Evolutionary conservation across 73 alveolate species (phyloP), one percentile per base, ranked within the genome.

Genomic region (Durusdinium trenchii): DNA sequence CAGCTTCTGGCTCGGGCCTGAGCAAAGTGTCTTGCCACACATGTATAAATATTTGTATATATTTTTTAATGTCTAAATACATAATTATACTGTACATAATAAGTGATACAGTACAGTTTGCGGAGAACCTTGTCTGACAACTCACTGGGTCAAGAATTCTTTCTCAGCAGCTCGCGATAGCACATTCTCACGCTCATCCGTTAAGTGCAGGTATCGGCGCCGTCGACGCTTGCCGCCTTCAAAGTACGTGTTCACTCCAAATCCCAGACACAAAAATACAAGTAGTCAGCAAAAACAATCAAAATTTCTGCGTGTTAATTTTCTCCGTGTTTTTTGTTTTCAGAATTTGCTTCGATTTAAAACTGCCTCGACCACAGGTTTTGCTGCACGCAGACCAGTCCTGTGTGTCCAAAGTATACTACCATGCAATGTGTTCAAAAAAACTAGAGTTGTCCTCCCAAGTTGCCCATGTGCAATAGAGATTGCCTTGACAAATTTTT

Each of bases 301-400:
- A 28, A n/a, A n/a, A n/a, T n/a, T n/a, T n/a, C n/a, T n/a, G n/a
- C n/a, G n/a, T n/a, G n/a, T n/a, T n/a, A n/a, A n/a, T n/a, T n/a
- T n/a, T n/a, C n/a, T n/a, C n/a, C n/a, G n/a, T n/a, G n/a, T n/a
- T n/a, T n/a, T n/a, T n/a, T n/a, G n/a, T n/a, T n/a, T n/a, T n/a
- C n/a, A n/a, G n/a, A n/a, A n/a, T n/a, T n/a, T n/a, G n/a, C n/a
- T n/a, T n/a, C n/a, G n/a, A n/a, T n/a, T n/a, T n/a, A n/a, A n/a
- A n/a, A n/a, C n/a, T 45, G 69, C 98, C 98, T 91, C 98, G 84
- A n/a, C 98, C 98, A n/a, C 98, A 91, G 42, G 98, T 91, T 32
- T 91, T 91, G 89, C 98, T 91, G 98, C 98, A 91, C 14, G 46
- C 90, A 43, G 61, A 87, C 98, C 98, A 91, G 36, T 91, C 98